A percentile compares a stretch with the other conserved stretches of the same genome.
These are phyloP conservation scores for Curvularia sp. DNA, from an alignment of 2,329 filamentous ascomycete species.

Conservation along the genomic window DNA sequence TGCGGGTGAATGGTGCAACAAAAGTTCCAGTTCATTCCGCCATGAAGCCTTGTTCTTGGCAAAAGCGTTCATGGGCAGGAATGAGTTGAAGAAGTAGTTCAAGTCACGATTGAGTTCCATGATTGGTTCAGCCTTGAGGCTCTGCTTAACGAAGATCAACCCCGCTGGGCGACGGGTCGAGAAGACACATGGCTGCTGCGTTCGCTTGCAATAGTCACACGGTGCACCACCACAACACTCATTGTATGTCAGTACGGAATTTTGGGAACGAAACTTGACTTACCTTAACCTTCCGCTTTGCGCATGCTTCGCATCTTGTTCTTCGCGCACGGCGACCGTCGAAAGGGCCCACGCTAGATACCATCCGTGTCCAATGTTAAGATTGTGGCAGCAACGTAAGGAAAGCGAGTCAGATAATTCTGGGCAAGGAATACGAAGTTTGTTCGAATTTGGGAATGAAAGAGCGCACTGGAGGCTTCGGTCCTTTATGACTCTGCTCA, in stretches of 20 bases:
- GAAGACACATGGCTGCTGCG: constrained; percentile 22
- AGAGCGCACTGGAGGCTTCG: not conserved
- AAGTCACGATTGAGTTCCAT: constrained; percentile 17
- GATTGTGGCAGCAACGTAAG: not conserved
- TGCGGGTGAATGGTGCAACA: constrained; percentile 21
- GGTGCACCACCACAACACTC: constrained; percentile 37
- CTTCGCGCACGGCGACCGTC: constrained; percentile 39
- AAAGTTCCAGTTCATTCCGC: constrained; percentile 18
- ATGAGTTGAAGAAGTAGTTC: constrained; percentile 33
- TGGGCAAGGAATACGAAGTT: not conserved
- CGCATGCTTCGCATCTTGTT: constrained; percentile 36
- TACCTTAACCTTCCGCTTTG: constrained; percentile 38
- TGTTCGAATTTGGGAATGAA: not conserved
- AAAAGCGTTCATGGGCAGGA: constrained; percentile 34
- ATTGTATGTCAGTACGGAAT: not conserved
- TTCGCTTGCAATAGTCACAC: constrained; percentile 31
- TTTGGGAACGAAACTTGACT: constrained; percentile 5
- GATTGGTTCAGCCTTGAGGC: not conserved
- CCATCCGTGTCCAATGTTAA: constrained; percentile 18
- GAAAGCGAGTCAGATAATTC: not conserved
- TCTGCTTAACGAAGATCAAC: constrained; percentile 28
- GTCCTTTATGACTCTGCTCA: not conserved
- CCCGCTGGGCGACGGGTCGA: not conserved
- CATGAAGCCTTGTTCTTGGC: constrained; percentile 14
- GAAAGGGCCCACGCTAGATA: constrained; percentile 29